phyloP scores from a whole-genome alignment of 2,329 filamentous ascomycete species.

The Hymenoscyphus scutula region DNA sequence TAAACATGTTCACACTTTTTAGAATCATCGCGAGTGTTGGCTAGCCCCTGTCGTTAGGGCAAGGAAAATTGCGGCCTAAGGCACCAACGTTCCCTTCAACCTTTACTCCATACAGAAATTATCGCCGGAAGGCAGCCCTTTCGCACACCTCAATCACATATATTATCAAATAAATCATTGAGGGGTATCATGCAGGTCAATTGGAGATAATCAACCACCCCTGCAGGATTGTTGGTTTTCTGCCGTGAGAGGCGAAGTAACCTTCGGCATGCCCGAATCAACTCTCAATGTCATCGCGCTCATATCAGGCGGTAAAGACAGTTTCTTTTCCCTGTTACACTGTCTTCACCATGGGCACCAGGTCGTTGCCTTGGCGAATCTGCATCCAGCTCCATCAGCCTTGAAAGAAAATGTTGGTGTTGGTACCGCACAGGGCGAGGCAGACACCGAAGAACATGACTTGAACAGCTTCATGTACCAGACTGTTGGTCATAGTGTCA shows the following conservation, averaged over 20 bases:
- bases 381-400: slow-evolving; percentile 58
- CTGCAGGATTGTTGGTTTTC: neutral
- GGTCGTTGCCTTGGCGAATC: slow-evolving; percentile 84
- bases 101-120: too few species aligned
- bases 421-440: slow-evolving; percentile 13
- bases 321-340: slow-evolving; percentile 88
- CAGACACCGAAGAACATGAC: slow-evolving; percentile 52
- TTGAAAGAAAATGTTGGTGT: slow-evolving; percentile 6
- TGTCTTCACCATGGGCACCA: slow-evolving; percentile 82
- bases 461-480: slow-evolving; percentile 99
- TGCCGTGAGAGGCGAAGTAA: slow-evolving; percentile 3
- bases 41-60: neutral
- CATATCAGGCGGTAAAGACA: slow-evolving; percentile 96
- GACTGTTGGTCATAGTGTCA: slow-evolving; percentile 84
- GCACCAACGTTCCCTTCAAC: neutral
- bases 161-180: neutral
- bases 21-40: neutral
- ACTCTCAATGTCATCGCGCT: slow-evolving; percentile 79
- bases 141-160: neutral
- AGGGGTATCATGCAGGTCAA: neutral
- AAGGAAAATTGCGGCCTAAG: neutral
- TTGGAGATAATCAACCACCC: neutral
- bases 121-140: too few species aligned
- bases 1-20: too few species aligned
- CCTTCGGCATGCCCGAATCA: slow-evolving; percentile 14